phyloP scores from a whole-genome alignment of 169 alveolate species.

The Theileria parva region DNA sequence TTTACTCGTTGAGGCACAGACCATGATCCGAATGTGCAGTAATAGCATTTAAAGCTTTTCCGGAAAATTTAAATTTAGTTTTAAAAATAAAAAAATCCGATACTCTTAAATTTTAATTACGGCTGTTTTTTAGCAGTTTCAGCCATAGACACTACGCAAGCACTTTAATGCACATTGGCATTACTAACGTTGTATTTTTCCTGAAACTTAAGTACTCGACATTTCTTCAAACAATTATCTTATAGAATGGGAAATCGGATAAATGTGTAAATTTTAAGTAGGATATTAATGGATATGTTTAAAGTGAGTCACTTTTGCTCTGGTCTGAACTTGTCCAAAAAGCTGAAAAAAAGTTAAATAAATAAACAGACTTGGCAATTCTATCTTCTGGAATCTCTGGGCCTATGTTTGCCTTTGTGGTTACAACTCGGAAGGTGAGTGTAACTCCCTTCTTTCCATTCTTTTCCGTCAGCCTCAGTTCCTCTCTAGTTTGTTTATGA shows the following conservation, averaged over 20 bases:
- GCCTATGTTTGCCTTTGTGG: constrained; percentile 25
- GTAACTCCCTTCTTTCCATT: constrained; percentile 3
- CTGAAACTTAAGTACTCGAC: neutral
- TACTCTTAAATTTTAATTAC: neutral
- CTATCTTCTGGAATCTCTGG: constrained; percentile 38
- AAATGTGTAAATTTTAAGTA: neutral
- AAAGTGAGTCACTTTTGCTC: neutral
- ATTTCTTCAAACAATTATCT: neutral
- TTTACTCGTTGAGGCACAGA: constrained; percentile 10
- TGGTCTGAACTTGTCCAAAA: constrained; percentile 15
- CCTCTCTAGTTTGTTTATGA: constrained; percentile 19
- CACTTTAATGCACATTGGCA: constrained; percentile 16
- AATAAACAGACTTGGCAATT: constrained; percentile 36
- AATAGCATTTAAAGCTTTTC: neutral
- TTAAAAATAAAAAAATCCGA: neutral
- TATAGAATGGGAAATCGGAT: neutral
- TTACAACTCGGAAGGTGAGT: constrained; percentile 27
- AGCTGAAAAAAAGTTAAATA: constrained; percentile 7
- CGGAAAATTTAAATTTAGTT: neutral
- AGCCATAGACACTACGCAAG: constrained; percentile 12
- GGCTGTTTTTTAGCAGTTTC: neutral
- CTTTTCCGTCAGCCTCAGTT: constrained; percentile 27
- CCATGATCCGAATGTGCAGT: constrained; percentile 2
- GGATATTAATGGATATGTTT: neutral
- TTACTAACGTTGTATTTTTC: neutral